Percentiles rank a stretch among this genome's conserved stretches.
phyloP scores from a whole-genome alignment of 1,284 basidiomycete species.

The Cutaneotrichosporon sp. region DNA sequence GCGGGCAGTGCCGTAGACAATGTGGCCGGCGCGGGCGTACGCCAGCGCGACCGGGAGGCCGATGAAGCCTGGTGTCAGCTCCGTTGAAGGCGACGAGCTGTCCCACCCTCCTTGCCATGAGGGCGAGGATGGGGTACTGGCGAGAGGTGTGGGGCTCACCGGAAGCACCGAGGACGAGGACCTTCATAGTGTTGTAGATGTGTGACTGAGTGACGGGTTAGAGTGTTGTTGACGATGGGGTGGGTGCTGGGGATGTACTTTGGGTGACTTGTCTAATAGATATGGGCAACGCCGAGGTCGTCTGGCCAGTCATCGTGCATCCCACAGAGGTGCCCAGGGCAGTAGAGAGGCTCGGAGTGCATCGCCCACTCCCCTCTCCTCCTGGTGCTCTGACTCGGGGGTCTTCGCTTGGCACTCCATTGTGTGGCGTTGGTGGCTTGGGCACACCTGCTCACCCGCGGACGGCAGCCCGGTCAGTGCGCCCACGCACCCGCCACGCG shows the following conservation, averaged over 20 bases:
- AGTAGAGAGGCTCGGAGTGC: neutral
- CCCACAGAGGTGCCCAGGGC: no score
- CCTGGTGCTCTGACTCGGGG: neutral
- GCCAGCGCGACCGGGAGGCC: constrained; percentile 59
- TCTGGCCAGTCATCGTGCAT: no score
- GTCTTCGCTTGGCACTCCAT: neutral
- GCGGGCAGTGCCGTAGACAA: constrained; percentile 60
- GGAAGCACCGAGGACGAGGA: constrained; percentile 52
- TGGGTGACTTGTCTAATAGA: neutral
- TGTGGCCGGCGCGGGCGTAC: constrained; percentile 59
- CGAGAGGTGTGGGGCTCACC: no score
- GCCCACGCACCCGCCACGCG: no score
- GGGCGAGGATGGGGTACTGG: no score
- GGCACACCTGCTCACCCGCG: no score
- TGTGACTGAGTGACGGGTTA: neutral
- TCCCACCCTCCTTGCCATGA: no score
- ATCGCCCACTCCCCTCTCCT: no score
- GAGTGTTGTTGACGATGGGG: neutral
- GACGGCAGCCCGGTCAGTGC: no score
- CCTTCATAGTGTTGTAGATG: constrained; percentile 40
- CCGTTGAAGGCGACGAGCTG: no score
- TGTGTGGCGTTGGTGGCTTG: no score
- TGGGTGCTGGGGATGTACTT: neutral
- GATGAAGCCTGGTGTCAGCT: constrained; percentile 55
- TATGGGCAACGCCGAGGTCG: no score